A percentile compares a stretch with the other conserved stretches of the same genome.
These are phyloP conservation scores for Isatis tinctoria DNA, from an alignment of 345 rosid species.

Conservation along the genomic window DNA sequence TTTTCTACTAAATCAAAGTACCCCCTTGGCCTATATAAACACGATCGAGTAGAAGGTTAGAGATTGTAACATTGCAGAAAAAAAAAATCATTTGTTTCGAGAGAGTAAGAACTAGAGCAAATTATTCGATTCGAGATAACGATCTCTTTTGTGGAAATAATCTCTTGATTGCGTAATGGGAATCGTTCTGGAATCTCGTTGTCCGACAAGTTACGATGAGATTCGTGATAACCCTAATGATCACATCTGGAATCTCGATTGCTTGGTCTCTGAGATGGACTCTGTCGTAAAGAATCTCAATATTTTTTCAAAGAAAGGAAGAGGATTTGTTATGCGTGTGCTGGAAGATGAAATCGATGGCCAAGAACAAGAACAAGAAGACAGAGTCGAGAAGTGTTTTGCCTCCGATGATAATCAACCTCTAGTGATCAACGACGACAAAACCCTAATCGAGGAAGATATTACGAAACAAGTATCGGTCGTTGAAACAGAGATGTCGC, in stretches of 20 bases:
- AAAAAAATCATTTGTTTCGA: background rate
- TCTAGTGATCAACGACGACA: slow-evolving; percentile 15
- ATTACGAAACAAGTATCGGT: slow-evolving; percentile 56
- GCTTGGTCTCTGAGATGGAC: slow-evolving; percentile 51
- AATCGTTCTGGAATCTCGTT: slow-evolving; percentile 49
- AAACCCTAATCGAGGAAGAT: slow-evolving; percentile 46
- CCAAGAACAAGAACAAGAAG: slow-evolving; percentile 7
- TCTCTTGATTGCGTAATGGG: slow-evolving; percentile 27
- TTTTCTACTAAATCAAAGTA: background rate
- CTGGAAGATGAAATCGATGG: slow-evolving; percentile 47
- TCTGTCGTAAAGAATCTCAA: slow-evolving; percentile 57
- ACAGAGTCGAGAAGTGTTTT: slow-evolving; percentile 11
- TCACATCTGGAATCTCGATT: background rate
- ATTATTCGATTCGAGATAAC: background rate
- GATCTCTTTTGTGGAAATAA: background rate
- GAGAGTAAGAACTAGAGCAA: too few relatives aligned
- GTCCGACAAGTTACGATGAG: slow-evolving; percentile 47
- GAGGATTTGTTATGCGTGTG: slow-evolving; percentile 46
- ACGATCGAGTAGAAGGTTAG: background rate
- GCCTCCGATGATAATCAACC: too few relatives aligned
- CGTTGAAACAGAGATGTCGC: slow-evolving; percentile 51
- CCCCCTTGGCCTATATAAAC: background rate
- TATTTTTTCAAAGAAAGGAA: slow-evolving; percentile 27
- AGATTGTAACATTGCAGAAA: background rate
- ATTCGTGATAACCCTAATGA: slow-evolving; percentile 11